Percentiles rank a stretch among this genome's conserved stretches.
Evolutionary conservation across 169 alveolate genomes (phyloP).

Genomic region (Cryptosporidium meleagridis): DNA sequence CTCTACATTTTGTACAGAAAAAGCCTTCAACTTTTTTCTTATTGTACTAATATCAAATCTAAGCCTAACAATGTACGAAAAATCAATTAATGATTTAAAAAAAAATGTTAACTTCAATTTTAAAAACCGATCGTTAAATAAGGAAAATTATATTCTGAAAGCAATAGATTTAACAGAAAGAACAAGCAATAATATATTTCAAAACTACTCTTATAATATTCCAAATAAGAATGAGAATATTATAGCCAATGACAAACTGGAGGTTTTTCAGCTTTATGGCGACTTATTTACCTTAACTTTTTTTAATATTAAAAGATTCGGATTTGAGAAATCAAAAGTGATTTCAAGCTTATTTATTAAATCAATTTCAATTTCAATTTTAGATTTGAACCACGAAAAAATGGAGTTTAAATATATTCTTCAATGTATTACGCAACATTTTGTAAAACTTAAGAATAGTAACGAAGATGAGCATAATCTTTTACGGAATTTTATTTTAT

Average conservation of each 20-base stretch:
- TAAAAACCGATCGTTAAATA: background rate
- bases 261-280: slow-evolving; percentile 20
- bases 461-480: background rate
- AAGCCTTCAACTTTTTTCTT: background rate
- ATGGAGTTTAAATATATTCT: background rate
- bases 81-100: background rate
- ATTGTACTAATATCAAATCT: background rate
- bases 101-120: background rate
- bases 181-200: background rate
- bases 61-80: background rate
- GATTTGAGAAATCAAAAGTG: background rate
- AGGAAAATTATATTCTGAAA: background rate
- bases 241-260: background rate
- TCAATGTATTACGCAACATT: background rate
- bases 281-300: slow-evolving; percentile 21
- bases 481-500: background rate
- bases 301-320: background rate
- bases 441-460: background rate
- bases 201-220: background rate
- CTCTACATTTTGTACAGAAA: background rate
- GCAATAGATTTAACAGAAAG: slow-evolving; percentile 2
- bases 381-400: slow-evolving; percentile 3
- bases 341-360: background rate
- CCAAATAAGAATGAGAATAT: background rate
- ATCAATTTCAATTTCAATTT: slow-evolving; percentile 28